Evolutionary conservation across 345 rosid genomes (phyloP), one percentile per base, ranked within the genome.

Genomic region (Tarenaya hassleriana): DNA sequence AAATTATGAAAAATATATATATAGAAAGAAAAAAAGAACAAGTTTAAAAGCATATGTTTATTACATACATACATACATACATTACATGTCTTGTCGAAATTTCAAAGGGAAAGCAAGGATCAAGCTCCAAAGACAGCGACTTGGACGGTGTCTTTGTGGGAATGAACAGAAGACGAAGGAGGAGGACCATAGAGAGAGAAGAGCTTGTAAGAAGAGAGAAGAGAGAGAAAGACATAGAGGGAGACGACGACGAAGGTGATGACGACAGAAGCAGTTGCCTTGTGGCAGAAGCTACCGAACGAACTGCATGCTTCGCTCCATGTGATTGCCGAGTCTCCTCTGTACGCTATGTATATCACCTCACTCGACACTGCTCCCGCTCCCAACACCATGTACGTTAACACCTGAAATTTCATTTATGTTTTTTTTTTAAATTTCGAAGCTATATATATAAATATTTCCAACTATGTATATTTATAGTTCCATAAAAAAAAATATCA

Each of bases 251-350:
- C 47, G 50, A 90, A 78, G 10, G 95, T 90, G 38, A 90, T 69
- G 12, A 64, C 58, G 1, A 77, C 78, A 5, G 97, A 86, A 12
- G 73, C 55, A 3, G 77, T 73, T 7, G 95, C 94, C 67, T 67
- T 80, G 63, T 79, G 75, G 50, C 97, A 90, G 63, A 81, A 90
- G 31, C 85, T 64, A 2, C 74, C 71, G 16, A 65, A 83, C 1
- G 94, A 66, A 0, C 67, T 75, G 11, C 97, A 84, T 0, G 75
- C 87, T 3, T 77, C 74, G 50, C 94, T 84, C 97, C 97, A 90
- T 0, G 91, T 75, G 15, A 78, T 80, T 41, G 81, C 64, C 1
- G 37, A 4, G 55, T 90, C 91, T 15, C 97, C 97, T 19, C 74
- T 73, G 55, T 75, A 61, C 1, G 84, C 91, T 16, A 90, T 74